These are phyloP conservation scores for Lentinula raphanica DNA, from an alignment of 768 basidiomycete species.

Conservation along the genomic window DNA sequence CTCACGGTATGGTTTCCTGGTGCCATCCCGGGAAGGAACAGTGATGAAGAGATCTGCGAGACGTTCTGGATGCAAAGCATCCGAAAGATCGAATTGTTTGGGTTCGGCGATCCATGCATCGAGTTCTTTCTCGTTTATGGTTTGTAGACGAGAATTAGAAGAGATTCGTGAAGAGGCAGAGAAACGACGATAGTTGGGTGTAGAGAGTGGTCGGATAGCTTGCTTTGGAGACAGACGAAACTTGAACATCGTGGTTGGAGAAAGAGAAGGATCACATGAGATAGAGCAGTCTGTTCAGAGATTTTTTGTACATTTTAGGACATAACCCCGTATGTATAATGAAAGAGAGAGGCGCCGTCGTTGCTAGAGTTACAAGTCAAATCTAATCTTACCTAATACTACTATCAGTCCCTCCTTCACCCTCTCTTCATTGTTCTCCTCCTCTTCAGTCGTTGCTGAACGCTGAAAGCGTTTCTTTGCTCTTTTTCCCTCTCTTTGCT, in stretches of 20 bases:
- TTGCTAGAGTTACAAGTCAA: not conserved
- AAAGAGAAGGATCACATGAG: not conserved
- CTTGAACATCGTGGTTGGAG: slow-evolving; percentile 1
- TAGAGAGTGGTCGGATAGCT: not conserved
- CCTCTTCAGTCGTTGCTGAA: not conserved
- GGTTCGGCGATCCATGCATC: slow-evolving; percentile 52
- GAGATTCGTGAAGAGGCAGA: not conserved
- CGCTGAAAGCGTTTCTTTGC: not conserved
- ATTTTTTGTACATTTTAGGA: not conserved
- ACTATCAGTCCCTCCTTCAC: no score
- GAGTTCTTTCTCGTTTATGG: slow-evolving; percentile 21
- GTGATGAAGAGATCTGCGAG: slow-evolving; percentile 63
- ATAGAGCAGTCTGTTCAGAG: no score
- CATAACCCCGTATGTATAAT: not conserved
- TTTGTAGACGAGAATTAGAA: not conserved
- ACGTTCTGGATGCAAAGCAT: slow-evolving; percentile 50
- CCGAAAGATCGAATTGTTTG: slow-evolving; percentile 39
- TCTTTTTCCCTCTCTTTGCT: not conserved
- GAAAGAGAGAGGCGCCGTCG: not conserved
- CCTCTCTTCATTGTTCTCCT: not conserved
- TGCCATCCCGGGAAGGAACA: slow-evolving; percentile 68
- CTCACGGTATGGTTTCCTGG: slow-evolving; percentile 32
- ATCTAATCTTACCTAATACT: not conserved
- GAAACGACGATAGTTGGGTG: not conserved
- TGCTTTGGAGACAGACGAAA: not conserved